These are phyloP conservation scores for Handroanthus guayacan DNA, from an alignment of 257 asterid species.

Conservation along the genomic window DNA sequence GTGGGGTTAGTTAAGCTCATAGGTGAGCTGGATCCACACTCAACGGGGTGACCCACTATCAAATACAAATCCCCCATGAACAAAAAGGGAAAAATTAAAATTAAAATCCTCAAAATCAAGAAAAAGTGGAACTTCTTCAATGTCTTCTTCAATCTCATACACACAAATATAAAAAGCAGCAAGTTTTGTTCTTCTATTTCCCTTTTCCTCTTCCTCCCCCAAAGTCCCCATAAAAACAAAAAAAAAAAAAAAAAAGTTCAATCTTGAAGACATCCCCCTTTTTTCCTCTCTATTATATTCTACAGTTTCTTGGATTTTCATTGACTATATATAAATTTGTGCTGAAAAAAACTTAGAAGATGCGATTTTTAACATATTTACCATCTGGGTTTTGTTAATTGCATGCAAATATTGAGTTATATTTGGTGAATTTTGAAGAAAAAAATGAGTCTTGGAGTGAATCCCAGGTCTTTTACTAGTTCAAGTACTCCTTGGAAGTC, in stretches of 20 bases:
- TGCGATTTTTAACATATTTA: slow-evolving; percentile 24
- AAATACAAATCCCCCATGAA: slow-evolving; percentile 24
- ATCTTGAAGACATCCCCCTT: slow-evolving; percentile 33
- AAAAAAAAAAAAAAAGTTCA: slow-evolving; percentile 32
- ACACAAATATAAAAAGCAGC: slow-evolving; percentile 37
- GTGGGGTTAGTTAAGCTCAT: slow-evolving; percentile 61
- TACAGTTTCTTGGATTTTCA: slow-evolving; percentile 25
- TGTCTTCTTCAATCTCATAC: slow-evolving; percentile 40
- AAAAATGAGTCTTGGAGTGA: slow-evolving; percentile 59
- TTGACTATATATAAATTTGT: slow-evolving; percentile 22
- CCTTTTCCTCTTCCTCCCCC: slow-evolving; percentile 25
- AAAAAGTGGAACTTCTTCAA: slow-evolving; percentile 26
- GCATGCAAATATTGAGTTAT: slow-evolving; percentile 22
- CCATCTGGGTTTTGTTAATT: slow-evolving; percentile 35
- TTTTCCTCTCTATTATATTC: slow-evolving; percentile 15
- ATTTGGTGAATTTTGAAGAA: slow-evolving; percentile 33
- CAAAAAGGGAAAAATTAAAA: not conserved
- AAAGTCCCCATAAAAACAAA: slow-evolving; percentile 27
- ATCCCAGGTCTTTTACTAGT: slow-evolving; percentile 53
- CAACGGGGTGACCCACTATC: slow-evolving; percentile 56
- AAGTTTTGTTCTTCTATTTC: slow-evolving; percentile 32
- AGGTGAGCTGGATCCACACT: slow-evolving; percentile 85
- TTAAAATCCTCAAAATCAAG: slow-evolving; percentile 37
- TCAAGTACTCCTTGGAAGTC: slow-evolving; percentile 61
- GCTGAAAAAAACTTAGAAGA: not conserved